These are phyloP conservation scores for Mycena belliarum DNA, from an alignment of 768 basidiomycete genomes.

Conservation along the genomic window DNA sequence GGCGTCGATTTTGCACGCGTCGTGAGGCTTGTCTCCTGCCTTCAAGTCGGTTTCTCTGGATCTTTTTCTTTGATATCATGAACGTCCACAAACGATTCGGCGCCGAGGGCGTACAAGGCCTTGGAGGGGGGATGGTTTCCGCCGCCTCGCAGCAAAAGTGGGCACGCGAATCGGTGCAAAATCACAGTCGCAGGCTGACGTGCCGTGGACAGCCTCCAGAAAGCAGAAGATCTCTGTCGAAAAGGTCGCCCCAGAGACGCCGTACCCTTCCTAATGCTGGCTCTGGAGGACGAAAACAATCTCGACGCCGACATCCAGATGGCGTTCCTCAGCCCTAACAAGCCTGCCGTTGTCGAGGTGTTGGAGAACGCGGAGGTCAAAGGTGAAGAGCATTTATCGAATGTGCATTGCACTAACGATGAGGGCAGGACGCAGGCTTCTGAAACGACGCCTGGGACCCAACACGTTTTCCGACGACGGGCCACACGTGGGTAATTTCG, in stretches of 20 bases:
- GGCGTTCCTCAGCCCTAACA: constrained; percentile 31
- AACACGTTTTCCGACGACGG: constrained; percentile 39
- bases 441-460: constrained; percentile 31
- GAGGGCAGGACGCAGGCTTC: constrained; percentile 27
- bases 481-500: constrained; percentile 37
- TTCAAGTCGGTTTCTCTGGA: too few relatives aligned
- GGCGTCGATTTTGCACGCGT: too few relatives aligned
- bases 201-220: constrained; percentile 34
- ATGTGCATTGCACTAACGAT: neutral
- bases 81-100: constrained; percentile 26
- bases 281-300: constrained; percentile 42
- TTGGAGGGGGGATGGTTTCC: constrained; percentile 32
- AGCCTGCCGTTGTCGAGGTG: constrained; percentile 24
- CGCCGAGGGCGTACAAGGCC: constrained; percentile 25
- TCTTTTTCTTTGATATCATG: neutral
- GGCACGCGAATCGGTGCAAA: neutral
- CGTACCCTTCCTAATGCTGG: constrained; percentile 39
- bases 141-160: constrained; percentile 30
- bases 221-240: constrained; percentile 36
- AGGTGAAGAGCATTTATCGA: constrained; percentile 11
- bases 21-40: too few relatives aligned
- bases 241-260: constrained; percentile 35
- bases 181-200: neutral
- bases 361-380: constrained; percentile 27
- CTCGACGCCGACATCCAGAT: constrained; percentile 40